Evolutionary conservation across 441 rosid genomes (phyloP).

Genomic region (Bocquillonia castaneifolia): DNA sequence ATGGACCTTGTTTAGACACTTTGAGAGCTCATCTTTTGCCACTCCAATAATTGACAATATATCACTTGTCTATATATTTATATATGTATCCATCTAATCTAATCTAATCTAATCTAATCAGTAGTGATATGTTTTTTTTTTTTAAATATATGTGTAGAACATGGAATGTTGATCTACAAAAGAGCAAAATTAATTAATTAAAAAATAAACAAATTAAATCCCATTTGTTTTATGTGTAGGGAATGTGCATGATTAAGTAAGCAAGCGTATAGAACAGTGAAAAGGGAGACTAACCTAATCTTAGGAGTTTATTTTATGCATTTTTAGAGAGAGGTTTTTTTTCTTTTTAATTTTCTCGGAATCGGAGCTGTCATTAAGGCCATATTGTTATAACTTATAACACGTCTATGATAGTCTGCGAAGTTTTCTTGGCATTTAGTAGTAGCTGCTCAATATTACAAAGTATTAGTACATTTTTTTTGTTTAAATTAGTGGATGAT

Average conservation of each 20-base stretch:
- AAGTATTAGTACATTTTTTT: too few species aligned
- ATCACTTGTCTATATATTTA: slow-evolving; percentile 5
- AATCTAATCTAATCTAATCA: too few species aligned
- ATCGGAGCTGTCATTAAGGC: slow-evolving; percentile 32
- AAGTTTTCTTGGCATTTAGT: slow-evolving; percentile 23
- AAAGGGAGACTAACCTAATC: slow-evolving; percentile 31
- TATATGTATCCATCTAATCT: neutral
- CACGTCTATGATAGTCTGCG: slow-evolving; percentile 25
- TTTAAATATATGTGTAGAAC: neutral
- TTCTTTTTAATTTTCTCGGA: slow-evolving; percentile 27
- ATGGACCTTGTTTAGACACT: slow-evolving; percentile 30
- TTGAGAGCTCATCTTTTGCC: slow-evolving; percentile 14
- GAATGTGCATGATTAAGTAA: slow-evolving; percentile 18
- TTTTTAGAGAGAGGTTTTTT: neutral
- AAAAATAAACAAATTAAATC: neutral
- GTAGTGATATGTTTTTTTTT: neutral
- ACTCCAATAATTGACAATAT: slow-evolving; percentile 45
- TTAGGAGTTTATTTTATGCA: slow-evolving; percentile 11
- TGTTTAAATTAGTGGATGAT: slow-evolving; percentile 14
- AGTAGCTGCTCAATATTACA: too few species aligned
- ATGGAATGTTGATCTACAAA: slow-evolving; percentile 1
- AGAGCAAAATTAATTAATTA: neutral
- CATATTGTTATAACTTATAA: slow-evolving; percentile 23
- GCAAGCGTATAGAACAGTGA: slow-evolving; percentile 16
- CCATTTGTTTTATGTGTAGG: neutral